Conservation (phyloP, 1,284 basidiomycete genomes). For the Ustilago vetiveriae region DNA sequence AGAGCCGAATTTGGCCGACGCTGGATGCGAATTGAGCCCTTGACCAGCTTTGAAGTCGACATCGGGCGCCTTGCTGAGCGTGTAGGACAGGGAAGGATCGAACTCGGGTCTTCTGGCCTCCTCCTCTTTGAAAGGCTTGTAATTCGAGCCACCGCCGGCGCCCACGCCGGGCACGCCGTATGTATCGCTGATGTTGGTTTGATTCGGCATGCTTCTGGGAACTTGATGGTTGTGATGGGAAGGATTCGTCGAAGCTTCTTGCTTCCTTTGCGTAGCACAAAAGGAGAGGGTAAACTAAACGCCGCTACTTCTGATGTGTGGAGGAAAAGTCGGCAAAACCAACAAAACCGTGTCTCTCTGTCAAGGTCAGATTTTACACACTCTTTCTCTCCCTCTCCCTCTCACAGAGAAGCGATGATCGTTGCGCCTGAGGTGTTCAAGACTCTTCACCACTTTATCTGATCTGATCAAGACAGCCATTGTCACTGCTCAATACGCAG, state of each 20-base stretch:
- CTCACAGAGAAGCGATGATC: too few relatives aligned
- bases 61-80: conserved; percentile 35
- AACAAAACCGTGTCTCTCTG: too few relatives aligned
- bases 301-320: conserved; percentile 20
- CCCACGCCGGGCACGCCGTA: conserved; percentile 43
- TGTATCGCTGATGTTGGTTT: conserved; percentile 10
- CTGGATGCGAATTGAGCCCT: conserved; percentile 51
- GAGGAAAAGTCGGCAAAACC: neutral
- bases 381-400: too few relatives aligned
- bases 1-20: conserved; percentile 10
- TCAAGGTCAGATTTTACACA: too few relatives aligned
- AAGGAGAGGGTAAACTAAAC: conserved; percentile 8
- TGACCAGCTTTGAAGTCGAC: conserved; percentile 44
- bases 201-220: conserved; percentile 11
- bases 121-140: conserved; percentile 45
- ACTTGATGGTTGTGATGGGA: neutral
- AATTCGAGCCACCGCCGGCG: conserved; percentile 39
- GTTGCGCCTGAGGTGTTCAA: too few relatives aligned
- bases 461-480: too few relatives aligned
- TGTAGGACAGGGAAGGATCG: conserved; percentile 37
- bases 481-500: too few relatives aligned
- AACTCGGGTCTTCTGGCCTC: conserved; percentile 31
- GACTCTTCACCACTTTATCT: too few relatives aligned
- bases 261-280: too few relatives aligned
- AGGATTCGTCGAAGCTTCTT: too few relatives aligned